Percentiles rank a stretch among this genome's conserved stretches.
Conservation (phyloP, 352 stramenopile genomes). For the Pythium periplocum region DNA sequence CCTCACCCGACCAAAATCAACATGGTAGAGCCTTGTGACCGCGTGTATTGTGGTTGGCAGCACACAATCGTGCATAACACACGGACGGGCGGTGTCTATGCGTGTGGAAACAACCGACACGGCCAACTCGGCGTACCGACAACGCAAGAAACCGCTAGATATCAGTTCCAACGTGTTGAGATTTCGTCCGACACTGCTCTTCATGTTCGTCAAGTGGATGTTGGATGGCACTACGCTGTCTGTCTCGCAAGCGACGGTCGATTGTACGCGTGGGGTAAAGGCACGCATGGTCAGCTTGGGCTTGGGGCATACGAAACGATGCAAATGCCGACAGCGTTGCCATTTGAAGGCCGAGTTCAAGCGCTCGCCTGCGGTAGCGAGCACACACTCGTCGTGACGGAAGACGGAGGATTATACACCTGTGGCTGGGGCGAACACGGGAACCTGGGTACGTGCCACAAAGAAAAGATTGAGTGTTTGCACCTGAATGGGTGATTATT, state of each 20-base stretch:
- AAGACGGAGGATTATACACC: constrained; percentile 52
- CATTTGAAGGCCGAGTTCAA: constrained; percentile 22
- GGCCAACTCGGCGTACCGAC: constrained; percentile 48
- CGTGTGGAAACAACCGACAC: constrained; percentile 74
- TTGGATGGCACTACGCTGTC: constrained; percentile 78
- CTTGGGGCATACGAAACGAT: constrained; percentile 15
- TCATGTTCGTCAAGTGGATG: constrained; percentile 27
- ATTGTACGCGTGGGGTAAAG: constrained; percentile 71
- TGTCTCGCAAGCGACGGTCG: constrained; percentile 29
- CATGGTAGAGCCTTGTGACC: neutral
- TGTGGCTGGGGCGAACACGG: constrained; percentile 83
- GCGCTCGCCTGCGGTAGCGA: constrained; percentile 74
- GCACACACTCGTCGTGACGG: constrained; percentile 54
- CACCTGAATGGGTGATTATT: too few relatives aligned
- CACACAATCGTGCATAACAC: constrained; percentile 58
- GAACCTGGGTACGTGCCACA: constrained; percentile 52
- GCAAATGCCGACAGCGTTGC: constrained; percentile 6
- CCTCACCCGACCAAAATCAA: constrained; percentile 25
- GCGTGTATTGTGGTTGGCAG: constrained; percentile 75
- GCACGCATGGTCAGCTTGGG: constrained; percentile 65
- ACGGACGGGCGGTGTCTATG: constrained; percentile 28
- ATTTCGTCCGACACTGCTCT: constrained; percentile 11
- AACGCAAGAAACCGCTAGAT: constrained; percentile 3
- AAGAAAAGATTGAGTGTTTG: neutral
- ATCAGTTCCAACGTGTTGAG: constrained; percentile 2